Evolutionary conservation across 2,329 filamentous ascomycete genomes (phyloP), one percentile per base, ranked within the genome.

Genomic region (Teratosphaeria nubilosa): DNA sequence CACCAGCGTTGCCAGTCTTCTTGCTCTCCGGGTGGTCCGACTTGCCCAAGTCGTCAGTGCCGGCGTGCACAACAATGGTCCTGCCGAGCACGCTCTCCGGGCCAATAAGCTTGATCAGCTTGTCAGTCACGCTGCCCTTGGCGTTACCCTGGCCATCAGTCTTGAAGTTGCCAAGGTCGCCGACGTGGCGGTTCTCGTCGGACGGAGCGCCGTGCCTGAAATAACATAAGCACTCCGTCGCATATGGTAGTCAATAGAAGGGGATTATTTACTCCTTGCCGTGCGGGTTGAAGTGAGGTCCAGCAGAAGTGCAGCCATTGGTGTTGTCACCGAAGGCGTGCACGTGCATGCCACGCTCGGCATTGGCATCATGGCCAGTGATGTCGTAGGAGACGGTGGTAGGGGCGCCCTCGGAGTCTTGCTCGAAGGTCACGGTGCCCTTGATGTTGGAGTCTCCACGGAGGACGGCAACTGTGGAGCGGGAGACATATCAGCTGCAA

Each of bases 321-420:
- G 94, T 97, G 85, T 97, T 97, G 84, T 97, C 94, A 76, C 94
- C 94, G 73, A 96, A 99, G 77, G 94, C 90, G 82, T 99, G 94
- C 73, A 99, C 86, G 83, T 99, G 94, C 84, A 97, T 91, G 77
- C 90, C 94, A 78, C 94, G 92, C 86, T 95, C 85, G 73, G 94
- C 91, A 76, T 95, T 96, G 78, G 92, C 72, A 74, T 97, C 91
- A 79, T 96, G 82, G 78, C 94, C 92, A 63, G 83, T 82, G 78
- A 99, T 91, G 78, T 96, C 85, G 86, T 89, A 99, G 73, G 87
- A 84, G 80, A 99, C 83, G 76, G 82, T 92, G 74, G 94, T 97
- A 68, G 87, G 85, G 69, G 83, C 78, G 70, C 80, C 84, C 83
- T 96, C 94, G 75, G 82, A 84, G 66, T 82, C 82, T 82, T 99